Percentiles rank a stretch among this genome's conserved stretches.
Conservation (phyloP, 1,139 yeast genomes). For the Meyerozyma guilliermondii region DNA sequence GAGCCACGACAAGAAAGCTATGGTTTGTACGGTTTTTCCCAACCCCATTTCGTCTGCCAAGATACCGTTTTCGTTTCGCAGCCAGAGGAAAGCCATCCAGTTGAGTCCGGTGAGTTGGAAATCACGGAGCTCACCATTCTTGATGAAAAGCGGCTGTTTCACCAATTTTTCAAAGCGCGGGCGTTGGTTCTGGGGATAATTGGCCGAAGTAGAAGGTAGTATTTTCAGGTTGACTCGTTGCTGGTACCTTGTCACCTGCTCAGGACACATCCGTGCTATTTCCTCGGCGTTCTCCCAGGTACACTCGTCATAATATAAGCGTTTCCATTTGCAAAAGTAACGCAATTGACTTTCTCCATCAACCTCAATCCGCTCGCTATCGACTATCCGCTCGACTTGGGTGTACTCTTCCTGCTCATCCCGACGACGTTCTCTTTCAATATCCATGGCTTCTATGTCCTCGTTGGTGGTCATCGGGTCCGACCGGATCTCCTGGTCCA, state of each 20-base stretch:
- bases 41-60: constrained; percentile 99
- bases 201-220: constrained; percentile 74
- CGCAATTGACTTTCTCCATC: constrained; percentile 65
- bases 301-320: constrained; percentile 90
- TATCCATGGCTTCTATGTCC: constrained; percentile 88
- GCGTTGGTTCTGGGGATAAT: constrained; percentile 63
- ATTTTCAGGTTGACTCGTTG: constrained; percentile 78
- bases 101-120: constrained; percentile 96
- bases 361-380: constrained; percentile 66
- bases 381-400: constrained; percentile 84
- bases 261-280: constrained; percentile 80
- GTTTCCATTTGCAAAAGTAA: constrained; percentile 89
- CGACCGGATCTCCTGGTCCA: constrained; percentile 68
- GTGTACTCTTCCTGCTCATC: constrained; percentile 84
- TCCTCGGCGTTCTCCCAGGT: constrained; percentile 95
- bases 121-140: constrained; percentile 90
- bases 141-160: constrained; percentile 84
- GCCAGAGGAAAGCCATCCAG: constrained; percentile 99
- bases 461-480: constrained; percentile 84
- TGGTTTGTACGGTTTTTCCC: constrained; percentile 97
- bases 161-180: constrained; percentile 87
- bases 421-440: constrained; percentile 77
- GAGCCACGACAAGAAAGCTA: constrained; percentile 89
- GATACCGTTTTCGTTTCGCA: constrained; percentile 94
- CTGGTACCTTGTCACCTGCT: constrained; percentile 79